These are phyloP conservation scores for Geoglossum cookeanum DNA, from an alignment of 2,329 filamentous ascomycete genomes.

Conservation along the genomic window DNA sequence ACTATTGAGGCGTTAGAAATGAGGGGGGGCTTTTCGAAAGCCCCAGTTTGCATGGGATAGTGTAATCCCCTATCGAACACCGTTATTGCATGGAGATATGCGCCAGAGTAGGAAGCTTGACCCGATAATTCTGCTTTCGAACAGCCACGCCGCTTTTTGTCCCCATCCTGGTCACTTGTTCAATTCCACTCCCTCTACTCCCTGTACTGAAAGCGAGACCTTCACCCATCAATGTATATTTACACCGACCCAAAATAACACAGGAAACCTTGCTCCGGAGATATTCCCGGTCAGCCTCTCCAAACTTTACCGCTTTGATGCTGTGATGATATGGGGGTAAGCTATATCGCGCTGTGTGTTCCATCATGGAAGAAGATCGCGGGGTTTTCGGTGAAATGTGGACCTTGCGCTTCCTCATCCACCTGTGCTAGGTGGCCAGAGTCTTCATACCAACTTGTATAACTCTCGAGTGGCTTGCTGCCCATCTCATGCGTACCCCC, in stretches of 20 bases:
- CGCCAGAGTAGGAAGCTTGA: neutral
- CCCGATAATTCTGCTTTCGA: neutral
- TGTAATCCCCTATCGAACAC: neutral
- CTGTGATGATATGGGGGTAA: neutral
- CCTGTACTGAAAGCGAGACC: neutral
- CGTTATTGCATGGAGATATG: neutral
- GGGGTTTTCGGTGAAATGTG: slow-evolving; percentile 1
- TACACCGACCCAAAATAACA: neutral
- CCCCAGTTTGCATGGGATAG: neutral
- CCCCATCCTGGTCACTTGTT: neutral
- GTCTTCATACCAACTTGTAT: slow-evolving; percentile 3
- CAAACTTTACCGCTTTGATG: neutral
- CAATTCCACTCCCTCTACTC: neutral
- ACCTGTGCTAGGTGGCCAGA: slow-evolving; percentile 4
- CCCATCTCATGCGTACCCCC: neutral
- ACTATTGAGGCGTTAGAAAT: neutral
- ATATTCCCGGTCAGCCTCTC: neutral
- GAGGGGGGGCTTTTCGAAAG: neutral
- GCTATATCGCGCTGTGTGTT: neutral
- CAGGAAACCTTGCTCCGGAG: neutral
- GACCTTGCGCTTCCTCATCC: neutral
- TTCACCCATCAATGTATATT: neutral
- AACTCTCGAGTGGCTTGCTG: neutral
- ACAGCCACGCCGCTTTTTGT: neutral
- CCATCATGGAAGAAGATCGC: neutral